Base-by-base conservation (phyloP, 306 rosid species). In the Ammopiptanthus mongolicus region DNA sequence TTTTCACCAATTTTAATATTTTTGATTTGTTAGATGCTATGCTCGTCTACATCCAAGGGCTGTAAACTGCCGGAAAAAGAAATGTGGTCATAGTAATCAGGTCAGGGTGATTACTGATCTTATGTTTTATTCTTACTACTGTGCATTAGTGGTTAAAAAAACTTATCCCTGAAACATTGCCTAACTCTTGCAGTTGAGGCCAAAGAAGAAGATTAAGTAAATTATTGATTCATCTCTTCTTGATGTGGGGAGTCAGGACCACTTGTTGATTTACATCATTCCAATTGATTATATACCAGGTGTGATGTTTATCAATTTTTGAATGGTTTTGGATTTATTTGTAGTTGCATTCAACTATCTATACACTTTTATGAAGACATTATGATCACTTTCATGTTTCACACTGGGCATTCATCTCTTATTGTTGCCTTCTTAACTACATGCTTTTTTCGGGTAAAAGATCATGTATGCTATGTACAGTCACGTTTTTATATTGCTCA, bases 181-280 rank as follows among this genome's bases (percentile, higher is more conserved):
- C 42, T 47, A 5, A 11, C 17, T 58, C 39, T 59, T 83, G 88
- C 90, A 88, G 89, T 71, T 88, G 97, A 88, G 94, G 92, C 97
- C 94, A 1, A 91, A 88, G 92, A 91, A 91, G 89, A 91, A 88
- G 89, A 84, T 91, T 61, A 91, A 91, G 92, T 91, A 87, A 41
- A 85, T 36, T 23, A 61, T 15, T 14, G 48, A 25, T 37, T 37
- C 14, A 11, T 61, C 65, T 8, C 21, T 28, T 48, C 37, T n/a
- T 22, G 71, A 67, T 19, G 44, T n/a, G n/a, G 64, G 69, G 39
- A 72, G 28, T 18, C n/a, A 34, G n/a, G 18, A n/a, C 36, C 15
- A 2, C 31, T 55, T 10, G 21, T 66, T 62, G n/a, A 21, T 76
- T 69, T 34, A 19, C 41, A 9, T 77, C 21, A n/a, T 8, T 51